phyloP scores from a whole-genome alignment of 257 asterid genomes.

The Nyctanthes arbortristis region DNA sequence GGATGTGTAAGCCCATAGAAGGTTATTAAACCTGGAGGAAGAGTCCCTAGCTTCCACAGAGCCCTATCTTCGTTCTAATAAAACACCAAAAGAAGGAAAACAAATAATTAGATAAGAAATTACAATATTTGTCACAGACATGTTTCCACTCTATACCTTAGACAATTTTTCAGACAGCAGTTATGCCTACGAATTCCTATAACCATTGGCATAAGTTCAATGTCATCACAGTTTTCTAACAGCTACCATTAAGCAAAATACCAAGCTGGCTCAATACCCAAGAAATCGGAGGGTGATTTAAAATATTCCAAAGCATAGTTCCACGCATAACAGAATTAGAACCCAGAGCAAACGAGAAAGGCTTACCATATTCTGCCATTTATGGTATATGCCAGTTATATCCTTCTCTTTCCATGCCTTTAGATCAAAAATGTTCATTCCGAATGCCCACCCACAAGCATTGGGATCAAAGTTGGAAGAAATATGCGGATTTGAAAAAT shows the following conservation, averaged over 20 bases:
- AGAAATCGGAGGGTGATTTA: background rate
- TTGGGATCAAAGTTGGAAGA: slow-evolving; percentile 83
- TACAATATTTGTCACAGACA: background rate
- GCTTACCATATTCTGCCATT: slow-evolving; percentile 95
- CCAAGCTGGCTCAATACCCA: background rate
- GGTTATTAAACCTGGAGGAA: slow-evolving; percentile 95
- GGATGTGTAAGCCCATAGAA: slow-evolving; percentile 94
- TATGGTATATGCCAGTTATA: slow-evolving; percentile 96
- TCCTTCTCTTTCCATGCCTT: slow-evolving; percentile 94
- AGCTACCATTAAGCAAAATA: background rate
- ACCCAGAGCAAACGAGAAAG: slow-evolving; percentile 7
- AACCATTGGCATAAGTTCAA: background rate
- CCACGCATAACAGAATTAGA: background rate
- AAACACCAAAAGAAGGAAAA: slow-evolving; percentile 23
- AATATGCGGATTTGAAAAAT: slow-evolving; percentile 93
- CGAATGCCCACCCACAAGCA: slow-evolving; percentile 99
- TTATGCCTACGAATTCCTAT: background rate
- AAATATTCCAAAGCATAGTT: background rate
- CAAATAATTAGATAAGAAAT: slow-evolving; percentile 6
- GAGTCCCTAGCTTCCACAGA: slow-evolving; percentile 96
- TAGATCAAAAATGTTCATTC: slow-evolving; percentile 94
- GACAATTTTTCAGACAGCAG: background rate
- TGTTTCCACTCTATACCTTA: background rate
- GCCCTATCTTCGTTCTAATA: slow-evolving; percentile 85
- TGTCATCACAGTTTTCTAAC: background rate